phyloP scores from a whole-genome alignment of 2,329 filamentous ascomycete species.

The Microcyclosporella mali region DNA sequence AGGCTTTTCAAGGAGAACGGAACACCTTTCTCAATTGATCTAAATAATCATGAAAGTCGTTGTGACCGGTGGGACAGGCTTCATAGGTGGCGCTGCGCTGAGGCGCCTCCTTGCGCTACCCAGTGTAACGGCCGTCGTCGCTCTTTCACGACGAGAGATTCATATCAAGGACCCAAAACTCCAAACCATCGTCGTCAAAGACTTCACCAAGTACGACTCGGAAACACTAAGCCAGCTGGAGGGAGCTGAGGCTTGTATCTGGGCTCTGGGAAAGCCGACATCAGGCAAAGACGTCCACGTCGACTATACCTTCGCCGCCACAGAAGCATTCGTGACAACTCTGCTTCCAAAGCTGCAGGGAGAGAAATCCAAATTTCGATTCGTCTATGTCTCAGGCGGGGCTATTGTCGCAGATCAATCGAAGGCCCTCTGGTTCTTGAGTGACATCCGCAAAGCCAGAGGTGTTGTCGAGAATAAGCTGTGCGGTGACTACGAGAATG shows the following conservation, averaged over 20 bases:
- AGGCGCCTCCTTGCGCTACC: conserved; percentile 43
- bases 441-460: conserved; percentile 25
- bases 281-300: conserved; percentile 29
- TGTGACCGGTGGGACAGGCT: conserved; percentile 51
- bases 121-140: conserved; percentile 46
- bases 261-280: conserved; percentile 28
- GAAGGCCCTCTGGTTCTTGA: conserved; percentile 30
- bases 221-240: conserved; percentile 34
- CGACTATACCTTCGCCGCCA: conserved; percentile 31
- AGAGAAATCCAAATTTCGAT: conserved; percentile 27
- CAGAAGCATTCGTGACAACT: conserved; percentile 26
- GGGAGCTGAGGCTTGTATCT: conserved; percentile 40
- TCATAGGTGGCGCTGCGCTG: conserved; percentile 48
- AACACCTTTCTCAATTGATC: too few species aligned
- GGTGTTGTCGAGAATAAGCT: conserved; percentile 27
- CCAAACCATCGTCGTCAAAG: conserved; percentile 45
- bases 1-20: too few species aligned
- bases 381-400: conserved; percentile 35
- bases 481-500: conserved; percentile 16
- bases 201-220: conserved; percentile 47
- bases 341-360: conserved; percentile 10
- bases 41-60: conserved; percentile 55
- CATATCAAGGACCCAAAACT: conserved; percentile 44
- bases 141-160: conserved; percentile 46
- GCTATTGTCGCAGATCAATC: conserved; percentile 29